Conservation (phyloP, 2,329 filamentous ascomycete species). For the Ceratocystis cacaofunesta region DNA sequence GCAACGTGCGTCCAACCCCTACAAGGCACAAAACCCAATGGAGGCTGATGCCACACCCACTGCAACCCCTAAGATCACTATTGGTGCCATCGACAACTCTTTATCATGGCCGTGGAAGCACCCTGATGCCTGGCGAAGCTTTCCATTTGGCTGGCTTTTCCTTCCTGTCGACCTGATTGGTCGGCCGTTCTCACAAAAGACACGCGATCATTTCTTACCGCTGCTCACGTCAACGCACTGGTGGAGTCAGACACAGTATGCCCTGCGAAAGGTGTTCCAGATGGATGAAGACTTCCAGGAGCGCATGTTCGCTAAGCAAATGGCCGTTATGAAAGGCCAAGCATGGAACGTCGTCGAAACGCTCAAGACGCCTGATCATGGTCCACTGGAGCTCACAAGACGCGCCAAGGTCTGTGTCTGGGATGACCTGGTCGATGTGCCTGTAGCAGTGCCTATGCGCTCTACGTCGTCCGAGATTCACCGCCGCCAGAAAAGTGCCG, state of each 20-base stretch:
- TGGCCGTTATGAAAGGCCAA: slow-evolving; percentile 98
- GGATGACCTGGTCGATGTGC: slow-evolving; percentile 94
- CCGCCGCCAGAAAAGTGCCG: slow-evolving; percentile 37
- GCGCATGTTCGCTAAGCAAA: slow-evolving; percentile 96
- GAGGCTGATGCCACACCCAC: slow-evolving; percentile 39
- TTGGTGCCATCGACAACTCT: slow-evolving; percentile 96
- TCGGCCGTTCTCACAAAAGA: slow-evolving; percentile 87
- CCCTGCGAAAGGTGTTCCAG: slow-evolving; percentile 73
- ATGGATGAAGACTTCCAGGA: slow-evolving; percentile 94
- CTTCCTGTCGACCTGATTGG: slow-evolving; percentile 91
- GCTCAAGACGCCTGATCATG: slow-evolving; percentile 80
- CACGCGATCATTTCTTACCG: slow-evolving; percentile 87
- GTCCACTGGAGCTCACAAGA: slow-evolving; percentile 81
- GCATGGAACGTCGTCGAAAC: slow-evolving; percentile 99
- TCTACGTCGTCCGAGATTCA: slow-evolving; percentile 73
- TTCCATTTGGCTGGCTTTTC: slow-evolving; percentile 97
- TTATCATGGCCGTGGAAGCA: slow-evolving; percentile 99
- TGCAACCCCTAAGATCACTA: slow-evolving; percentile 46
- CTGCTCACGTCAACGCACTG: slow-evolving; percentile 85
- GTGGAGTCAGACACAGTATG: slow-evolving; percentile 90
- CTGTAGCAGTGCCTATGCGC: slow-evolving; percentile 81
- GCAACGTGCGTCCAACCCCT: slow-evolving; percentile 44
- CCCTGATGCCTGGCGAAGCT: slow-evolving; percentile 79
- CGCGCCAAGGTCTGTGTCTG: slow-evolving; percentile 87
- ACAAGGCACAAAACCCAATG: slow-evolving; percentile 74